Conservation (phyloP, 176 grass and related monocot genomes). For the Carex scoparia region DNA sequence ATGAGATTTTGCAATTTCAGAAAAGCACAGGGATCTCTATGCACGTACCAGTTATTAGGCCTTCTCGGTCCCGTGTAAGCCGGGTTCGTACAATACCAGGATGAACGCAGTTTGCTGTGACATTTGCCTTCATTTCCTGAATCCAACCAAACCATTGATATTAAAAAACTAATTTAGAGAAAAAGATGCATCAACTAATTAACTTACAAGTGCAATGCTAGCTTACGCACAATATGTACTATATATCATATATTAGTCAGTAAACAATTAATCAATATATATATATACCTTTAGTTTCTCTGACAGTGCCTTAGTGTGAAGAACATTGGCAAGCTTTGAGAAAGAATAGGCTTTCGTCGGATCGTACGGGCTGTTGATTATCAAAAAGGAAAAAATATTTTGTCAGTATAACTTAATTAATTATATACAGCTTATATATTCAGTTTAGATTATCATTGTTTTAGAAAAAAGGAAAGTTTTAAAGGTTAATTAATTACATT, state of each 20-base stretch:
- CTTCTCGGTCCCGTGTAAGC: slow-evolving; percentile 85
- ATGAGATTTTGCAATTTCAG: neutral
- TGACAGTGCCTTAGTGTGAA: slow-evolving; percentile 68
- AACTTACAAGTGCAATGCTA: slow-evolving; percentile 19
- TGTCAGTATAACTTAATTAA: slow-evolving; percentile 12
- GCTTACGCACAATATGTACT: neutral
- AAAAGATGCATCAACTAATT: slow-evolving; percentile 17
- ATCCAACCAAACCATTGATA: neutral
- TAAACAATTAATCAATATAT: neutral
- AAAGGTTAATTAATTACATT: slow-evolving; percentile 43
- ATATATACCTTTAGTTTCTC: slow-evolving; percentile 31
- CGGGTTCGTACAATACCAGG: slow-evolving; percentile 89
- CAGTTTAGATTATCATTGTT: neutral
- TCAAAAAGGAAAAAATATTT: neutral
- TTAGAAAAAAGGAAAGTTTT: neutral
- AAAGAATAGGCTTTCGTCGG: slow-evolving; percentile 81
- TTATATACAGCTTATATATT: neutral
- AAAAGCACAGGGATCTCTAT: neutral
- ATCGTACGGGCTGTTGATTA: slow-evolving; percentile 62
- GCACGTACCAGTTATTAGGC: slow-evolving; percentile 61
- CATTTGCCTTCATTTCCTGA: slow-evolving; percentile 63
- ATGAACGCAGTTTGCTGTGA: slow-evolving; percentile 92
- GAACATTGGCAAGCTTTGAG: slow-evolving; percentile 94
- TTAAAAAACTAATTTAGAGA: slow-evolving; percentile 17
- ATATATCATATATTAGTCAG: neutral